Evolutionary conservation across 2,329 filamentous ascomycete genomes (phyloP).

Genomic region (Colletotrichum sidae): DNA sequence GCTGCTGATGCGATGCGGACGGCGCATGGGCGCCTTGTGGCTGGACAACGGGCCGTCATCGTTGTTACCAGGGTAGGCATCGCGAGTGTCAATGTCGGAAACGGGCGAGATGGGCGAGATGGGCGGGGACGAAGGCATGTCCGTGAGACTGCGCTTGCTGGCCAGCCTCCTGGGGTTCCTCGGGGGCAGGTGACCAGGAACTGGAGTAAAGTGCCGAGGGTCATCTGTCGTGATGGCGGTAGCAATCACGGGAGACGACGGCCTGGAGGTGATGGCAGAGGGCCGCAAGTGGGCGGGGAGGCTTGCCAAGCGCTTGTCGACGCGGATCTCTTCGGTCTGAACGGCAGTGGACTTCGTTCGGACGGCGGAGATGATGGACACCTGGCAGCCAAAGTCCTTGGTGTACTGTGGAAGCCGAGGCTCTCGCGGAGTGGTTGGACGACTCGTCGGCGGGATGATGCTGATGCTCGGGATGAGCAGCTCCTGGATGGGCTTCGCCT

Average conservation of each 20-base stretch:
- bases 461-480: slow-evolving; percentile 85
- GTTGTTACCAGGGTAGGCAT: slow-evolving; percentile 83
- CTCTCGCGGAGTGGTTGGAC: slow-evolving; percentile 81
- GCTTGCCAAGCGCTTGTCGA: slow-evolving; percentile 80
- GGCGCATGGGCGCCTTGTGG: slow-evolving; percentile 70
- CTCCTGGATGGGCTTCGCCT: slow-evolving; percentile 41
- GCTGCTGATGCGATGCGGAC: slow-evolving; percentile 82
- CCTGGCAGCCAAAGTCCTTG: slow-evolving; percentile 87
- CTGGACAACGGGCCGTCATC: slow-evolving; percentile 79
- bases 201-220: slow-evolving; percentile 59
- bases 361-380: slow-evolving; percentile 64
- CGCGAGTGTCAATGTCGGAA: slow-evolving; percentile 58
- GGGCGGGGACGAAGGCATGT: slow-evolving; percentile 64
- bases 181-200: slow-evolving; percentile 66
- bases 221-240: slow-evolving; percentile 49
- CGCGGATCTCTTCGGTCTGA: slow-evolving; percentile 92
- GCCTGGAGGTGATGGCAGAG: slow-evolving; percentile 75
- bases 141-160: slow-evolving; percentile 57
- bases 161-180: slow-evolving; percentile 70
- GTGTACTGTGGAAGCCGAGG: slow-evolving; percentile 82
- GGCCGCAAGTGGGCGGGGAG: slow-evolving; percentile 84
- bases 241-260: slow-evolving; percentile 63
- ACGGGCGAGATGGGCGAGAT: slow-evolving; percentile 38
- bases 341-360: slow-evolving; percentile 66
- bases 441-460: slow-evolving; percentile 87